Percentiles rank a stretch among this genome's conserved stretches.
Conservation (phyloP, 2,329 filamentous ascomycete species). For the Alternaria postmessia region DNA sequence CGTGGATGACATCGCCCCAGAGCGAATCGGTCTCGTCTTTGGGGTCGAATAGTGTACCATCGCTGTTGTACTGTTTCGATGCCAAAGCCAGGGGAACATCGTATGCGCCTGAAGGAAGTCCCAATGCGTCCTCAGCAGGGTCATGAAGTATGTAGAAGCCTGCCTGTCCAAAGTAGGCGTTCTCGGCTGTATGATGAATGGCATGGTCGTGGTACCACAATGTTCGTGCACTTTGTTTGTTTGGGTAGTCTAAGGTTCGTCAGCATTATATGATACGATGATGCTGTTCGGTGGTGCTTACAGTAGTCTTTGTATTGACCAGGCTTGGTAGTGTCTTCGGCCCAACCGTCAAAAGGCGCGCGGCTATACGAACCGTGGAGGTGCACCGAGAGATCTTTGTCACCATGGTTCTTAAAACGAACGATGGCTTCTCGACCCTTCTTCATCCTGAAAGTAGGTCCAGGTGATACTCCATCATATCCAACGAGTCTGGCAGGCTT, state of each 20-base stretch:
- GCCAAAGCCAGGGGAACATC: constrained; percentile 63
- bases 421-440: constrained; percentile 62
- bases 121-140: constrained; percentile 58
- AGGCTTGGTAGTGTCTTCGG: constrained; percentile 60
- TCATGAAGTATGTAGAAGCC: constrained; percentile 66
- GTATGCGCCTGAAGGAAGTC: constrained; percentile 62
- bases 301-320: constrained; percentile 61
- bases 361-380: constrained; percentile 62
- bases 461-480: constrained; percentile 65
- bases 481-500: constrained; percentile 56
- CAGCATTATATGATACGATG: not conserved
- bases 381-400: constrained; percentile 60
- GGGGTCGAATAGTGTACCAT: constrained; percentile 61
- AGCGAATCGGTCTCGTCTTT: constrained; percentile 58
- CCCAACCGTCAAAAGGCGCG: constrained; percentile 63
- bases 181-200: constrained; percentile 59
- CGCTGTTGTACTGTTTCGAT: constrained; percentile 63
- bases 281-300: constrained; percentile 11
- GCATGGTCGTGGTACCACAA: constrained; percentile 65
- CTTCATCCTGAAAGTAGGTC: constrained; percentile 62
- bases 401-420: constrained; percentile 63
- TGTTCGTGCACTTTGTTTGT: constrained; percentile 61
- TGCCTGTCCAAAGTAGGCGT: constrained; percentile 67
- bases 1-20: constrained; percentile 66
- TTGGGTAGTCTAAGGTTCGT: constrained; percentile 60